Base-by-base conservation (phyloP, 2,329 filamentous ascomycete genomes). In the Hymenoscyphus occultus region DNA sequence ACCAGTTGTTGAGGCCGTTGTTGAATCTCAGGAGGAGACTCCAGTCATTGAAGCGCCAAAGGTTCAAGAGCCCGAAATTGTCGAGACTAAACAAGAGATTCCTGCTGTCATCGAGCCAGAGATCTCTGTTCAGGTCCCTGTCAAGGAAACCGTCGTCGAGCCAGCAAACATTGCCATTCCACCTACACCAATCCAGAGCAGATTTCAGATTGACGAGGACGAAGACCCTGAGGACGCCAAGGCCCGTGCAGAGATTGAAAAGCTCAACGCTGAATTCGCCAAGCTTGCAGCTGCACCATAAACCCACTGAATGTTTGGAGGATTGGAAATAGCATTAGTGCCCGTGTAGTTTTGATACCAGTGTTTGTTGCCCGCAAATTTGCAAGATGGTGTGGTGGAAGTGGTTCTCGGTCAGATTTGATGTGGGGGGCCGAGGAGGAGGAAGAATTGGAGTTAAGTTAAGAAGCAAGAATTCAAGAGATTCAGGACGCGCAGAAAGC, bases 241-340 rank as follows among this genome's bases (percentile, higher is more conserved):
- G 32, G 72, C 71, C 3, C 62, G 69, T 19, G 70, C 68, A 28
- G 72, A 74, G 48, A 71, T 73, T 58, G 72, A 70, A 22, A 65
- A 59, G 31, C 56, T 73, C 35, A 73, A 74, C 60, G 72, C 70
- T 13, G 71, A 73, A 48, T 66, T 73, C 5, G 65, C 71, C 63
- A 70, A 64, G 61, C 62, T 63, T 56, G 67, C 65, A 57, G 64
- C 35, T n/a, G 67, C 67, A 28, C 60, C 56, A 39, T 56, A 57
- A 39, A 16, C n/a, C 31, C 19, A 60, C 48, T 39, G 61, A n/a
- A 19, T 54, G 19, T 3, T 22, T n/a, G 22, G 48, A 54, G 19
- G 22, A 10, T 28, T n/a, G 48, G 13, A 14, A 54, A 22, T 28
- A 54, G 19, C 9, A 54, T 54, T 51, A 54, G 19, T 28, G 48